Evolutionary conservation across 1,284 basidiomycete genomes (phyloP).

Genomic region (Psilocybe mexicana): DNA sequence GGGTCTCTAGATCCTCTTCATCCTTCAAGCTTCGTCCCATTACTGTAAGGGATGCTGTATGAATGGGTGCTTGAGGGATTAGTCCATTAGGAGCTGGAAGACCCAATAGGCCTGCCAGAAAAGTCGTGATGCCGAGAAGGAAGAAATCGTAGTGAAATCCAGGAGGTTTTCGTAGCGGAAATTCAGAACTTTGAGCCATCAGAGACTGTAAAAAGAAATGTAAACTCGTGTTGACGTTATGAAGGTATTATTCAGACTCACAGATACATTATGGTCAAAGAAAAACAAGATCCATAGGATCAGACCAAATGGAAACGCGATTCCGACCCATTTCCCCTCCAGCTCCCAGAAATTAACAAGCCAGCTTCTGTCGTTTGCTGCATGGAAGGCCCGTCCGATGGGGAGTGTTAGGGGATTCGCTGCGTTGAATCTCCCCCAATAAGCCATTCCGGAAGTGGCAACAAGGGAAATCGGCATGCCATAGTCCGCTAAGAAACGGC

Average conservation of each 20-base stretch:
- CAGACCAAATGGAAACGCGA: slow-evolving; percentile 75
- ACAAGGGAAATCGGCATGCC: slow-evolving; percentile 87
- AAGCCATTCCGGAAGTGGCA: slow-evolving; percentile 73
- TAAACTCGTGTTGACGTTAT: neutral
- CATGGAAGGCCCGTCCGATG: slow-evolving; percentile 66
- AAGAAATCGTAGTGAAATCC: slow-evolving; percentile 93
- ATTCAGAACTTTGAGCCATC: slow-evolving; percentile 91
- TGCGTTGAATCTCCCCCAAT: slow-evolving; percentile 79
- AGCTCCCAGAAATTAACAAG: slow-evolving; percentile 91
- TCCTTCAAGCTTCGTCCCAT: slow-evolving; percentile 56
- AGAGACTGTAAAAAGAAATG: slow-evolving; percentile 55
- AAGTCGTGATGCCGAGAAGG: slow-evolving; percentile 88
- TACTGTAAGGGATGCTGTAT: slow-evolving; percentile 84
- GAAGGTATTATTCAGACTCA: slow-evolving; percentile 32
- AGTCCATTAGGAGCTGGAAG: slow-evolving; percentile 93
- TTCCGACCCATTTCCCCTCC: slow-evolving; percentile 86
- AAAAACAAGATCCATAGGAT: slow-evolving; percentile 75
- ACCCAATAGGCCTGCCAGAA: slow-evolving; percentile 89
- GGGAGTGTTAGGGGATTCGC: slow-evolving; percentile 72
- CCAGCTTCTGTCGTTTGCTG: slow-evolving; percentile 80
- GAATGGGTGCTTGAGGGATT: slow-evolving; percentile 95
- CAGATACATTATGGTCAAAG: slow-evolving; percentile 85
- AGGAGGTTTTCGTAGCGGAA: slow-evolving; percentile 88
- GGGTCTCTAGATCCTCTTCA: slow-evolving; percentile 40
- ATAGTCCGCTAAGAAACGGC: slow-evolving; percentile 82